phyloP scores from a whole-genome alignment of 139 green algal genomes.

The Coelastrella sp. region DNA sequence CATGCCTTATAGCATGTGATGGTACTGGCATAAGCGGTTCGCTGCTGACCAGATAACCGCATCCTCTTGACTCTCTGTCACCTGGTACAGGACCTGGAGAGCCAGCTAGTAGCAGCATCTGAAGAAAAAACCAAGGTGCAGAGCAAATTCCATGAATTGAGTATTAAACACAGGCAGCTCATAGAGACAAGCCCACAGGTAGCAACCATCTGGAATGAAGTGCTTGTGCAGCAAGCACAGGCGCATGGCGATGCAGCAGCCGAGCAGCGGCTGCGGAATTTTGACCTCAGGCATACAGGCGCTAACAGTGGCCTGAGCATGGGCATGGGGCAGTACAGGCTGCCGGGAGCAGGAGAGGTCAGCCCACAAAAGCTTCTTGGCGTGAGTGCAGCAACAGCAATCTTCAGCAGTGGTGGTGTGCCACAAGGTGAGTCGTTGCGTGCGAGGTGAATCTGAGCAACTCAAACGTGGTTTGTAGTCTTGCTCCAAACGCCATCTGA shows the following conservation, averaged over 20 bases:
- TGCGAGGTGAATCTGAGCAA: too few species aligned
- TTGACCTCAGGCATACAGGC: conserved; percentile 44
- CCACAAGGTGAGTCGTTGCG: background rate
- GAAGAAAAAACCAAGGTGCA: conserved; percentile 48
- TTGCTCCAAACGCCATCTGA: too few species aligned
- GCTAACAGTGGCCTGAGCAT: conserved; percentile 11
- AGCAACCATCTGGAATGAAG: conserved; percentile 52
- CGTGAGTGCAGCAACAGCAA: conserved; percentile 27
- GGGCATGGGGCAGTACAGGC: background rate
- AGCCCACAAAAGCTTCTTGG: background rate
- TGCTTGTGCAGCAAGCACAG: conserved; percentile 26
- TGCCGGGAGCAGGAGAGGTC: background rate
- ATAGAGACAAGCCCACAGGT: conserved; percentile 48
- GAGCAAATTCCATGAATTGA: conserved; percentile 47
- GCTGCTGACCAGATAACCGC: too few species aligned
- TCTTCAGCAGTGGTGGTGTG: background rate
- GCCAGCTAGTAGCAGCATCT: conserved; percentile 24
- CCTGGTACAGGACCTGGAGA: conserved; percentile 42
- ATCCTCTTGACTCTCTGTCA: background rate
- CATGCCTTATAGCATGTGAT: too few species aligned
- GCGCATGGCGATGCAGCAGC: conserved; percentile 15
- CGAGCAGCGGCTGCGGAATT: conserved; percentile 37
- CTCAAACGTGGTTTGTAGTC: too few species aligned
- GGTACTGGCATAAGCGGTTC: too few species aligned
- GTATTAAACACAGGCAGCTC: conserved; percentile 52